Base-by-base conservation (phyloP, 371 early-diverging fungal species). In the Gilbertella persicaria region DNA sequence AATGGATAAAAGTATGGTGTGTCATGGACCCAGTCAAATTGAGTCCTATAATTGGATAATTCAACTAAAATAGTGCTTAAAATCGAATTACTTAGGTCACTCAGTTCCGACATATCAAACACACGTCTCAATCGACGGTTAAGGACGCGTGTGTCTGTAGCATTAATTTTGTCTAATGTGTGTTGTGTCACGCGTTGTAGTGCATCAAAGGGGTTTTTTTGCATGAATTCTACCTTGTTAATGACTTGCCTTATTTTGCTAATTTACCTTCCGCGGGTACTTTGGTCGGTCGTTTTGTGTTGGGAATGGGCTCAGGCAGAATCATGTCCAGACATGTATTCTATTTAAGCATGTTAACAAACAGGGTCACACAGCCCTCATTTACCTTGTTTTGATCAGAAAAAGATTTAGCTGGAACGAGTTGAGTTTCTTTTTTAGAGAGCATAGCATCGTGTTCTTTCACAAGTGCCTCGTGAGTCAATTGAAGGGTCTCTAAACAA, bases 21-120 rank as follows among this genome's bases (percentile, higher is more conserved):
- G n/a, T 55, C 62, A 13, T 52, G 44, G 6, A 77, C 54, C 77
- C 81, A 78, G 21, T 67, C 44, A 63, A 86, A 88, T 8, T 82
- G 72, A 13, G 64, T 50, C 1, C 68, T 56, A 25, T 88, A 64
- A 23, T 61, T 70, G 23, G 67, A 68, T 16, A 87, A 67, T 42
- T 87, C 88, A 2, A 65, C 61, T 16, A 77, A 35, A 21, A 87
- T 69, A 41, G 76, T 84, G n/a, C 80, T 81, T 17, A 90, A 77
- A 17, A 90, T 83, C 19, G 79, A 82, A 48, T 90, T 86, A 51
- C 86, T 85, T 69, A 88, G 74, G 23, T 77, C 73, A n/a, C 84
- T 82, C 12, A 90, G 71, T 28, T 87, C 87, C 3, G 80, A 65
- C 45, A 90, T 78, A 56, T 90, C 87, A 66, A 90, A 87, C 1